Evolutionary conservation across 441 rosid genomes (phyloP).

Genomic region (Adansonia madagascariensis): DNA sequence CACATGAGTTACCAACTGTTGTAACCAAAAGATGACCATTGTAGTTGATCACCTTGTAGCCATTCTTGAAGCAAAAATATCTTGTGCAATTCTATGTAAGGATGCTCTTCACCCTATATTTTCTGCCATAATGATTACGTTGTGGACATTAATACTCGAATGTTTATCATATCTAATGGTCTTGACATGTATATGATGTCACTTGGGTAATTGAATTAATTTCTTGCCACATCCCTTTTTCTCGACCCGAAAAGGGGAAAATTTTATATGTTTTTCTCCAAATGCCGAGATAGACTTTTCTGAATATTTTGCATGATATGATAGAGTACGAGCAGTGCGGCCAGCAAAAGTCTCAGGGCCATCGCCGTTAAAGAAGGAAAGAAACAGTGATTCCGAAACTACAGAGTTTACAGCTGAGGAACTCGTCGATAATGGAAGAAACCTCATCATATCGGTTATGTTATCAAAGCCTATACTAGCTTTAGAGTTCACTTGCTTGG

Average conservation of each 20-base stretch:
- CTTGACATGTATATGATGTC: neutral
- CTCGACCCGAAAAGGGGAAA: neutral
- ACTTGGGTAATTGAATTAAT: neutral
- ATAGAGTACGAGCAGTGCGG: constrained; percentile 56
- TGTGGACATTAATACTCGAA: neutral
- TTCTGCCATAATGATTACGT: neutral
- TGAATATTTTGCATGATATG: constrained; percentile 10
- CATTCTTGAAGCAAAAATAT: neutral
- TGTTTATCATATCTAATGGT: neutral
- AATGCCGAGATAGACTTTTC: neutral
- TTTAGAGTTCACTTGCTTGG: constrained; percentile 67
- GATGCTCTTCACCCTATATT: neutral
- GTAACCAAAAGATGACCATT: neutral
- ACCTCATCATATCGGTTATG: constrained; percentile 63
- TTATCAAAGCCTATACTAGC: constrained; percentile 83
- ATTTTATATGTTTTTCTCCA: neutral
- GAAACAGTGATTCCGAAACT: constrained; percentile 26
- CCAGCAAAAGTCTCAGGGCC: constrained; percentile 61
- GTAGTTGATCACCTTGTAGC: neutral
- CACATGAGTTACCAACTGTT: neutral
- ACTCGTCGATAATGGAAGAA: constrained; percentile 36
- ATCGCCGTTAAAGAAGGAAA: constrained; percentile 31
- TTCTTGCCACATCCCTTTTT: neutral
- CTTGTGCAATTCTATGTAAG: neutral
- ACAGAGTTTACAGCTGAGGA: constrained; percentile 27